Evolutionary conservation across 345 rosid genomes (phyloP).

Genomic region (Anacardium occidentale): DNA sequence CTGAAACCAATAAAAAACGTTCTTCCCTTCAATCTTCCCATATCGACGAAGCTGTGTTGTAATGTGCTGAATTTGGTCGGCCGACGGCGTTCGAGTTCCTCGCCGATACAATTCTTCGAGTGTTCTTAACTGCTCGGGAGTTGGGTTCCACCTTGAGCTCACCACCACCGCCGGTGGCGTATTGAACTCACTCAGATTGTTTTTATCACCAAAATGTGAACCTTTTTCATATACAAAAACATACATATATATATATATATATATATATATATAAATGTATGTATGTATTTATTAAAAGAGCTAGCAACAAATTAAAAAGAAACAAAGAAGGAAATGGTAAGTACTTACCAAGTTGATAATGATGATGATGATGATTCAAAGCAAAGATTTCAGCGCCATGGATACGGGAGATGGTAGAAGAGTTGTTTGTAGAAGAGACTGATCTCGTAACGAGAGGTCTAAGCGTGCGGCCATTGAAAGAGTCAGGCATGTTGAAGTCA

Average conservation of each 20-base stretch:
- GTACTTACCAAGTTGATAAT: constrained; percentile 52
- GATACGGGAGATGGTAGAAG: constrained; percentile 27
- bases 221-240: not conserved
- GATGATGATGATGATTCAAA: constrained; percentile 67
- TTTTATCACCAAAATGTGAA: constrained; percentile 44
- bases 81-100: constrained; percentile 89
- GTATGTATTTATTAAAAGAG: no score
- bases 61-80: constrained; percentile 89
- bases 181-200: constrained; percentile 53
- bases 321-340: constrained; percentile 13
- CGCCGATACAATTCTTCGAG: constrained; percentile 80
- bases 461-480: constrained; percentile 62
- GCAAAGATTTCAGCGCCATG: constrained; percentile 47
- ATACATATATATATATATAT: not conserved
- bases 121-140: constrained; percentile 78
- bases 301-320: not conserved
- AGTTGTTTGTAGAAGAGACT: constrained; percentile 35
- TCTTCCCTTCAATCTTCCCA: constrained; percentile 96
- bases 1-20: constrained; percentile 97
- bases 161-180: constrained; percentile 65
- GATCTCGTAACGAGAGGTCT: constrained; percentile 85
- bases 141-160: constrained; percentile 95
- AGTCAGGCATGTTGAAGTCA: constrained; percentile 56
- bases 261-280: no score
- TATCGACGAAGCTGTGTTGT: constrained; percentile 78